Evolutionary conservation across 108 stramenopile genomes (phyloP).

Genomic region (Fragilariopsis cylindrus): DNA sequence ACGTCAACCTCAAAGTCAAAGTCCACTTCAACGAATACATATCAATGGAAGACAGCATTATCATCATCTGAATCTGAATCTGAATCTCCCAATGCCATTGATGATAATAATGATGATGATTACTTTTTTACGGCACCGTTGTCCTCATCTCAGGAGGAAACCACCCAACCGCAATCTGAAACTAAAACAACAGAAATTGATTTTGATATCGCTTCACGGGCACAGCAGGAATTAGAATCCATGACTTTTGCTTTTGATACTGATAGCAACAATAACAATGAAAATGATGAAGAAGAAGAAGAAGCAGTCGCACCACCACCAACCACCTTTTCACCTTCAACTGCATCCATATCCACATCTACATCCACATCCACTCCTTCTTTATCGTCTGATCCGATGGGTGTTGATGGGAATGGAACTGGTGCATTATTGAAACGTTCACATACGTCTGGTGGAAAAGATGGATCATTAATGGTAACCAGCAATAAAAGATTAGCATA

Average conservation of each 20-base stretch:
- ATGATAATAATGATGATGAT: neutral
- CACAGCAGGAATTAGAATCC: neutral
- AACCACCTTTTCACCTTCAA: too few species aligned
- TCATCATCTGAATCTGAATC: too few species aligned
- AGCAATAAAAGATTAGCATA: neutral
- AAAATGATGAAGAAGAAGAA: neutral
- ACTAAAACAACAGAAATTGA: neutral
- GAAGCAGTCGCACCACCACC: neutral
- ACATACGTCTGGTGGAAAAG: neutral
- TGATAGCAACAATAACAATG: neutral
- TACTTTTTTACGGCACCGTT: constrained; percentile 10
- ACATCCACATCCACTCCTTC: neutral
- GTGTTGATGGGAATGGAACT: constrained; percentile 19
- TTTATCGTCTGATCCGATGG: neutral
- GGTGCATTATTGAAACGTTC: constrained; percentile 14
- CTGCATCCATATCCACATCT: neutral
- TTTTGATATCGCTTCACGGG: neutral
- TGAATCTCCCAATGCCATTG: neutral
- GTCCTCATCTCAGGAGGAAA: neutral
- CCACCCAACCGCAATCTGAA: neutral
- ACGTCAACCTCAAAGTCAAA: too few species aligned
- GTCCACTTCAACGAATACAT: too few species aligned
- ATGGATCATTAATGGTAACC: constrained; percentile 9
- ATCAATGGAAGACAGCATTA: too few species aligned
- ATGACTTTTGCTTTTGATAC: neutral